Evolutionary conservation across 2,329 filamentous ascomycete genomes (phyloP), one percentile per base, ranked within the genome.

Genomic region (Leptodontidium sp.): DNA sequence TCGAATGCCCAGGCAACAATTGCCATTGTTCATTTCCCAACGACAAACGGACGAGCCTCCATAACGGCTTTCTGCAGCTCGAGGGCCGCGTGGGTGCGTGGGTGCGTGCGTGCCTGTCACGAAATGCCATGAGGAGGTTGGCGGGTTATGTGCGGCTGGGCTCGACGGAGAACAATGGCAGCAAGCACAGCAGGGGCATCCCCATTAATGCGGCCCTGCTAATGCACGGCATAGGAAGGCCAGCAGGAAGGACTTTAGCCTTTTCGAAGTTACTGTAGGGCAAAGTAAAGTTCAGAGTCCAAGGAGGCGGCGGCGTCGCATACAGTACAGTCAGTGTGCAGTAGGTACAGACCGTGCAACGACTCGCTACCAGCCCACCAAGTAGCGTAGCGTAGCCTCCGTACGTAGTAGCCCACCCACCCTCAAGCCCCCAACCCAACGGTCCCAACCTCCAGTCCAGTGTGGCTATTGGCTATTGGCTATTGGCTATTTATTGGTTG

Each of bases 191-290:
- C 70, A 67, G 71, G 70, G 70, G 65, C 67, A 64, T 64, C 57
- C 68, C 61, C 72, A 67, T 61, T 40, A 55, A 71, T 69, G 68
- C 70, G 72, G 70, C 57, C 68, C 68, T 69, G 67, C 50, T 53
- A 53, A 53, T 53, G 50, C 74, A 77, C 73, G 68, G 71, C 74
- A 77, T 76, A 66, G 45, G 68, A 64, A 68, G 67, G 69, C 66
- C 66, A 61, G 58, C 52, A 65, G 61, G 62, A 12, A 2, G 47
- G 7, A 24, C 8, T 50, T 11, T 21, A 17, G 21, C 9, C 38
- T 40, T 40, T 40, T 9, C 38, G 9, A 40, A 40, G 38, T 40
- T 40, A 21, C 21, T 21, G 21, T 21, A 40, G 38, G 38, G 38
- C 38, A 32, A 32, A 32, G 29, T 32, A 40, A 40, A 40, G 38